phyloP scores from a whole-genome alignment of 257 asterid species.

The Datura wrightii region DNA sequence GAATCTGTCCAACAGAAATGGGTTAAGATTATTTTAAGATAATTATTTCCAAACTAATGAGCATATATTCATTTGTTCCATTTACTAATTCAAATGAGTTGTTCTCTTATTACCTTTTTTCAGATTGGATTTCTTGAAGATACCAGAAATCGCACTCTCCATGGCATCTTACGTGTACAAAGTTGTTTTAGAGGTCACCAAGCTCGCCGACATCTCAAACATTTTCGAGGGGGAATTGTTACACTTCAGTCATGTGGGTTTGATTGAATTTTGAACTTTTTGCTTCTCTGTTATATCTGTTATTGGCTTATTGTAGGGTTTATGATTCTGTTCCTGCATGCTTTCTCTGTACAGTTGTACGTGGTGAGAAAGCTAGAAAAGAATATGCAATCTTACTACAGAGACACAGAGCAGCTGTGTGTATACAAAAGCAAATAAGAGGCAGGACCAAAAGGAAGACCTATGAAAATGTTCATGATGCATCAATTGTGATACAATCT shows the following conservation, averaged over 20 bases:
- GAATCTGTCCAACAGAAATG: not conserved
- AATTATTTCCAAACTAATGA: slow-evolving; percentile 11
- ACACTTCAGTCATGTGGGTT: slow-evolving; percentile 80
- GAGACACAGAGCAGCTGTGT: slow-evolving; percentile 77
- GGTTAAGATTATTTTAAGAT: not conserved
- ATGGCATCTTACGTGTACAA: slow-evolving; percentile 92
- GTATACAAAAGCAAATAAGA: slow-evolving; percentile 77
- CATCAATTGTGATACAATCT: slow-evolving; percentile 82
- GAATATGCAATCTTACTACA: slow-evolving; percentile 61
- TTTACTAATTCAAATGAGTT: not conserved
- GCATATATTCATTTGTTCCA: slow-evolving; percentile 17
- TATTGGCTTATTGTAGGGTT: slow-evolving; percentile 27
- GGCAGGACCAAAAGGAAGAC: slow-evolving; percentile 58
- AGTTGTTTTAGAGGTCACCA: slow-evolving; percentile 97
- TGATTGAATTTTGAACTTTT: not conserved
- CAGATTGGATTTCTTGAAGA: slow-evolving; percentile 98
- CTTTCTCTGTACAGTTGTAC: slow-evolving; percentile 65
- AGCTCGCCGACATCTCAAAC: slow-evolving; percentile 72
- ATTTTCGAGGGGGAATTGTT: slow-evolving; percentile 65
- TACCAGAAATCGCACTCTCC: slow-evolving; percentile 91
- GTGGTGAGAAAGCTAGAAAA: slow-evolving; percentile 81
- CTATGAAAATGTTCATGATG: slow-evolving; percentile 50
- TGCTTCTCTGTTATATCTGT: slow-evolving; percentile 3
- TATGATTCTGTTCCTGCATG: slow-evolving; percentile 32
- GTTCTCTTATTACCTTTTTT: slow-evolving; percentile 20